Base-by-base conservation (phyloP, 306 rosid genomes). In the Argentina anserina region DNA sequence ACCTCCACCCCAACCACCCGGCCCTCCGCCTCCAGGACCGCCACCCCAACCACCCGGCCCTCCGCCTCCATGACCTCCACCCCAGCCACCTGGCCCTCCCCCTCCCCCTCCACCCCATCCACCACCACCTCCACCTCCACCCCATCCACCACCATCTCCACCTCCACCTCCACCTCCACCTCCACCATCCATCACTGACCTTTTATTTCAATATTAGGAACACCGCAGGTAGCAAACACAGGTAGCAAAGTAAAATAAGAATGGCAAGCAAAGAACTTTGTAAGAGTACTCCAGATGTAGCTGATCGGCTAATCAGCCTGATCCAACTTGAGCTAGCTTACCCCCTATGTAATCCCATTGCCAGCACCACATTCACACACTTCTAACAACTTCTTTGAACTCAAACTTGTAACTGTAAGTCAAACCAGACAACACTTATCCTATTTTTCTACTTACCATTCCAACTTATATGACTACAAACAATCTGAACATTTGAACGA, bases 1-100 rank as follows among this genome's bases (percentile, higher is more conserved):
- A 0, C 89, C 92, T 0, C 85, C 85, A 0, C 84, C 87, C 0
- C 77, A 75, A 4, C 88, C 86, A 76, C 87, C 82, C 0, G 76
- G 78, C 0, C 88, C 87, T 0, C 81, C 86, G 0, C 86, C 86
- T 0, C 80, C 77, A 1, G 74, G 73, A 0, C 79, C 71, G 0
- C 70, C 69, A 52, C 72, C 72, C 65, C 76, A 59, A 4, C 63
- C 64, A 58, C 64, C 65, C 0, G 75, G 71, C 0, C 81, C 85
- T 0, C 84, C 82, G 0, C 72, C 80, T 0, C 89, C 88, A 0
- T 56, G 71, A 0, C 81, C 84, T 7, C 75, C 65, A 0, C 88
- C 85, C 0, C 89, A 87, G 0, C 88, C 85, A 0, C 89, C 87
- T 1, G 78, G 77, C 1, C 76, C 78, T 36, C 0, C 89, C 1